Evolutionary conservation across 257 asterid species (phyloP).

Genomic region (Coffea eugenioides): DNA sequence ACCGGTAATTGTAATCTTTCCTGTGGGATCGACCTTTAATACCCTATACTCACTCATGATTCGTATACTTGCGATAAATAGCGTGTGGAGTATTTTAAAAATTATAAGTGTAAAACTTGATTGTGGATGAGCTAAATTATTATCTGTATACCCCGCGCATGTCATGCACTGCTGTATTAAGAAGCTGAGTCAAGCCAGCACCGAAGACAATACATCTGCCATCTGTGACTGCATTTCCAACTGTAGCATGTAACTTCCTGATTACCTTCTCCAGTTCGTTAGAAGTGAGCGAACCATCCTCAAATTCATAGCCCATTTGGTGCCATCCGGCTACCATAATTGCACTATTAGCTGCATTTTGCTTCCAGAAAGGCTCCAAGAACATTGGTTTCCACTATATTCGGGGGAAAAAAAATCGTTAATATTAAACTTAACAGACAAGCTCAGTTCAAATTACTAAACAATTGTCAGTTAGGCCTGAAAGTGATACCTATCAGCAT

Average conservation of each 20-base stretch:
- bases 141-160: too few species aligned
- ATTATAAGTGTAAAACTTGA: too few species aligned
- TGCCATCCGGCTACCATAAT: slow-evolving; percentile 71
- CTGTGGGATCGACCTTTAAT: too few species aligned
- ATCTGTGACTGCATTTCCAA: slow-evolving; percentile 50
- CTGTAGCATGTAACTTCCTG: slow-evolving; percentile 37
- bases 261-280: slow-evolving; percentile 40
- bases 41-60: too few species aligned
- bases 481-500: slow-evolving; percentile 42
- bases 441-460: background rate
- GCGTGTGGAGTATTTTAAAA: too few species aligned
- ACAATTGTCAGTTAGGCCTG: background rate
- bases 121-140: too few species aligned
- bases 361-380: slow-evolving; percentile 37
- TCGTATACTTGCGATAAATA: too few species aligned
- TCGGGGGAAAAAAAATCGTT: too few species aligned
- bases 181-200: slow-evolving; percentile 66
- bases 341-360: slow-evolving; percentile 51
- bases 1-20: too few species aligned
- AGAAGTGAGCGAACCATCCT: slow-evolving; percentile 31
- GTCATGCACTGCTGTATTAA: slow-evolving; percentile 48
- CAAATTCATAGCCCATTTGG: slow-evolving; percentile 58
- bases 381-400: slow-evolving; percentile 38
- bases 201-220: slow-evolving; percentile 59
- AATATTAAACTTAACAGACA: background rate